phyloP scores from a whole-genome alignment of 2,329 filamentous ascomycete genomes.

The Alternaria gaisen region DNA sequence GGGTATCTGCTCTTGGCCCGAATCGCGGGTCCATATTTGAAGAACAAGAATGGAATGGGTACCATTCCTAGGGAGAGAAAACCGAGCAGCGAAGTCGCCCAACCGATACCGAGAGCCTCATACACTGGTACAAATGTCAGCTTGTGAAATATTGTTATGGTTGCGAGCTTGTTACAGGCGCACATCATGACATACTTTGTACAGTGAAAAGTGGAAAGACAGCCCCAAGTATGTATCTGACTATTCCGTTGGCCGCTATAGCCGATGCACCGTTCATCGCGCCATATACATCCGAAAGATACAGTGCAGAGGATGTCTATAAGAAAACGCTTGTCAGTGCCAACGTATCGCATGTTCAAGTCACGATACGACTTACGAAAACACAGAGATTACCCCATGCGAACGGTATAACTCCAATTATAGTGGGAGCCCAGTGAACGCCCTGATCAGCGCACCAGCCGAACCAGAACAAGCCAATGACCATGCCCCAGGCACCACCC shows the following conservation, averaged over 20 bases:
- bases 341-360: not conserved
- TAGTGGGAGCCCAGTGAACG: slow-evolving; percentile 60
- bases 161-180: not conserved
- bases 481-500: slow-evolving; percentile 64
- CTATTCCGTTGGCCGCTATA: slow-evolving; percentile 51
- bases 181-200: slow-evolving; percentile 38
- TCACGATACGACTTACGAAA: slow-evolving; percentile 58
- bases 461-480: slow-evolving; percentile 67
- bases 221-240: slow-evolving; percentile 49
- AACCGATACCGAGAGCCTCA: slow-evolving; percentile 46
- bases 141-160: not conserved
- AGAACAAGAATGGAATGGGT: slow-evolving; percentile 42
- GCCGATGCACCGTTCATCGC: slow-evolving; percentile 47
- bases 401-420: slow-evolving; percentile 64
- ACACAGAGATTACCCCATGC: slow-evolving; percentile 69
- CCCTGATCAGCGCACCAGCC: slow-evolving; percentile 62
- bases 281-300: slow-evolving; percentile 46
- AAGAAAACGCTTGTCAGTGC: not conserved
- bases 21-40: slow-evolving; percentile 37
- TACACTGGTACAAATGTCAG: slow-evolving; percentile 36
- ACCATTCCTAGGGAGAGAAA: slow-evolving; percentile 50
- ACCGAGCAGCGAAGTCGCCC: slow-evolving; percentile 53
- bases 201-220: slow-evolving; percentile 50
- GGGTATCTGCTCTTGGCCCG: slow-evolving; percentile 37
- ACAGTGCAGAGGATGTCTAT: slow-evolving; percentile 42